Conservation (phyloP, 768 basidiomycete genomes). For the Lactarius pseudohatsudake region DNA sequence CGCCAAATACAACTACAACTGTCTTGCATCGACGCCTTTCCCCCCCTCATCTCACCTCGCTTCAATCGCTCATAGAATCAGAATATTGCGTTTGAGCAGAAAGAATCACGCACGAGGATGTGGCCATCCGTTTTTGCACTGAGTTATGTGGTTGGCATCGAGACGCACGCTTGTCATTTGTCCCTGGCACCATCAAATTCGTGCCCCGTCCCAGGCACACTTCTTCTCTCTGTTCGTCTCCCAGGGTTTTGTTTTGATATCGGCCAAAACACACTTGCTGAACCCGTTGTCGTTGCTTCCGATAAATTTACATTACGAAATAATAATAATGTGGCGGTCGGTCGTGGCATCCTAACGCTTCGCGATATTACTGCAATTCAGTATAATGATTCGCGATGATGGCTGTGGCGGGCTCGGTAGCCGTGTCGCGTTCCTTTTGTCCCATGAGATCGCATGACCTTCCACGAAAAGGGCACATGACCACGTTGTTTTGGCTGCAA, state of each 20-base stretch:
- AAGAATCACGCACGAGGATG: background rate
- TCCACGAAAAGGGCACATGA: background rate
- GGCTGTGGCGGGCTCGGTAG: background rate
- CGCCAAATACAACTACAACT: background rate
- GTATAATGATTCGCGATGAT: background rate
- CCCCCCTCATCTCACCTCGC: background rate
- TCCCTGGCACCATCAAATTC: conserved; percentile 1
- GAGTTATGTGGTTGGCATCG: background rate
- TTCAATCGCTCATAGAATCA: background rate
- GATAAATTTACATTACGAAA: background rate
- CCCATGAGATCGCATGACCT: background rate
- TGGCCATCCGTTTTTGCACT: background rate
- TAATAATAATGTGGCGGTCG: background rate
- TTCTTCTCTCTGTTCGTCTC: background rate
- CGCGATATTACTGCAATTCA: background rate
- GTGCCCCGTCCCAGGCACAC: background rate
- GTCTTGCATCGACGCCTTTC: background rate
- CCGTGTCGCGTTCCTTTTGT: background rate
- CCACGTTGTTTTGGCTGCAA: background rate
- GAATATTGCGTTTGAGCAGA: background rate
- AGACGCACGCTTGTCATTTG: background rate
- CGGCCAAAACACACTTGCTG: background rate
- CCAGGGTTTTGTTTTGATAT: background rate
- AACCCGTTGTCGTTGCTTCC: background rate
- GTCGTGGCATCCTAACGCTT: background rate